These are phyloP conservation scores for Fusarium miscanthi DNA, from an alignment of 2,329 filamentous ascomycete species.

Conservation along the genomic window DNA sequence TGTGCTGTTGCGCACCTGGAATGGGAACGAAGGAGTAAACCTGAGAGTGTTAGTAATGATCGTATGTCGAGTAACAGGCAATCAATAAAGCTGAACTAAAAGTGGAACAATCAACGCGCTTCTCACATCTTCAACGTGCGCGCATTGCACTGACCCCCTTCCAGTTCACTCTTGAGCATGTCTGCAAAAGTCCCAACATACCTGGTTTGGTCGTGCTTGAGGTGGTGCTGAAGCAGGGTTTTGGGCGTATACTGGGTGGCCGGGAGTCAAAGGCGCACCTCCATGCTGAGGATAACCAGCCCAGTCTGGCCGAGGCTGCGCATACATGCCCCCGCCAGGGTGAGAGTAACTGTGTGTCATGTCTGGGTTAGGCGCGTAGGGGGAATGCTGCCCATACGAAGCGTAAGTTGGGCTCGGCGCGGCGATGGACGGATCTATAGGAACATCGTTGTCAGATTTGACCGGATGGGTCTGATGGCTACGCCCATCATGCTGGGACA, in stretches of 20 bases:
- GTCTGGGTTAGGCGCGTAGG: constrained; percentile 85
- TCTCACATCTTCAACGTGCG: neutral
- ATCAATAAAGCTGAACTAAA: neutral
- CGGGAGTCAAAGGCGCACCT: constrained; percentile 58
- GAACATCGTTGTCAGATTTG: constrained; percentile 96
- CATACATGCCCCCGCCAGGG: constrained; percentile 71
- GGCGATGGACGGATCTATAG: constrained; percentile 99
- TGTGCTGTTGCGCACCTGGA: constrained; percentile 96
- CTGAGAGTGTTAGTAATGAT: constrained; percentile 56
- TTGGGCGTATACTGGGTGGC: constrained; percentile 66
- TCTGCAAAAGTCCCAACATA: constrained; percentile 55
- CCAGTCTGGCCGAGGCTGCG: constrained; percentile 81
- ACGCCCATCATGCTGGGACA: constrained; percentile 84
- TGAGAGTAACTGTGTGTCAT: constrained; percentile 83
- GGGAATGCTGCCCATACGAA: constrained; percentile 80
- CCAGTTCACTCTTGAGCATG: constrained; percentile 20
- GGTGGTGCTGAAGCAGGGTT: constrained; percentile 66
- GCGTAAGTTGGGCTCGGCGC: constrained; percentile 92
- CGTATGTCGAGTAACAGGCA: neutral
- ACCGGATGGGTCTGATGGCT: constrained; percentile 80
- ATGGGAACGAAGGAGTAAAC: constrained; percentile 99
- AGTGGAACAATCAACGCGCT: neutral
- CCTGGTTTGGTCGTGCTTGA: constrained; percentile 66
- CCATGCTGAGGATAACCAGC: constrained; percentile 70
- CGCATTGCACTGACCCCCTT: neutral